Evolutionary conservation across 371 early-diverging fungal species (phyloP).

Genomic region (Mortierella sp.): DNA sequence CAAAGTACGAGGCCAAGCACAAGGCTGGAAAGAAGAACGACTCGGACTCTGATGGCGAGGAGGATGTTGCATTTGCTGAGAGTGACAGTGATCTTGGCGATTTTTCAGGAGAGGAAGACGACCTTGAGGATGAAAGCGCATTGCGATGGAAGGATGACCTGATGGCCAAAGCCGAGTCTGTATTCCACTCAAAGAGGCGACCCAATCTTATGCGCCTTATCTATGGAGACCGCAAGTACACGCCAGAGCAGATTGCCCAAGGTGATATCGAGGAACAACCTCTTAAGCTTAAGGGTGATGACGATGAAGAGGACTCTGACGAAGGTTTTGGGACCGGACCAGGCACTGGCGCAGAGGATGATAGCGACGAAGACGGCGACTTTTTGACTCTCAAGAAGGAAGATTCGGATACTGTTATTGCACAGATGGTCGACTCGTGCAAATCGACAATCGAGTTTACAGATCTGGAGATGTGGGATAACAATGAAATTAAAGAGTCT

Average conservation of each 20-base stretch:
- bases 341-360: slow-evolving; percentile 58
- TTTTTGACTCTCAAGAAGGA: slow-evolving; percentile 76
- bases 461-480: slow-evolving; percentile 78
- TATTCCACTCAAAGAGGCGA: slow-evolving; percentile 71
- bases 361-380: slow-evolving; percentile 70
- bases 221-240: slow-evolving; percentile 72
- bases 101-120: slow-evolving; percentile 58
- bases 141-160: slow-evolving; percentile 84
- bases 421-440: slow-evolving; percentile 75
- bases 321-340: slow-evolving; percentile 56
- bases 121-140: slow-evolving; percentile 67
- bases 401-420: slow-evolving; percentile 30
- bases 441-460: slow-evolving; percentile 68
- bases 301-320: slow-evolving; percentile 39
- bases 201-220: slow-evolving; percentile 90
- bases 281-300: slow-evolving; percentile 27
- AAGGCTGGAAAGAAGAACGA: slow-evolving; percentile 59
- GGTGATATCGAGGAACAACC: slow-evolving; percentile 63
- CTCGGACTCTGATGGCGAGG: slow-evolving; percentile 60
- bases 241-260: slow-evolving; percentile 67
- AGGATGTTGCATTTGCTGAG: slow-evolving; percentile 76
- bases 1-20: slow-evolving; percentile 58
- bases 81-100: slow-evolving; percentile 78
- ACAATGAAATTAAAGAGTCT: slow-evolving; percentile 80
- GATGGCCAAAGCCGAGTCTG: slow-evolving; percentile 74